phyloP scores from a whole-genome alignment of 1,284 basidiomycete genomes.

The Malassezia psittaci region DNA sequence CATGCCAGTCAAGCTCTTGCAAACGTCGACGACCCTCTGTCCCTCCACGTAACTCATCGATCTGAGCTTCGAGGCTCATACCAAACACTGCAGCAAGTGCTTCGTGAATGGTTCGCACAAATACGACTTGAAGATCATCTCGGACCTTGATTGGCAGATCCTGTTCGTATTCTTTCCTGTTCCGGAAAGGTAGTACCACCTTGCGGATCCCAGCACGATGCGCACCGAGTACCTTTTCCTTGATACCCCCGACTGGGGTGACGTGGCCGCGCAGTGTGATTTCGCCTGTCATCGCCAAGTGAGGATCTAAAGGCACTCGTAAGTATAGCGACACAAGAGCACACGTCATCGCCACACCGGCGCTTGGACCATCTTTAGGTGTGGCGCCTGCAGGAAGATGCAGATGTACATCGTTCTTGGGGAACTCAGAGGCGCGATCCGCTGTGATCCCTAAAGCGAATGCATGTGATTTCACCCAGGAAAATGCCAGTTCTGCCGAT shows the following conservation, averaged over 20 bases:
- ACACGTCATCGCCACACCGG: conserved; percentile 75
- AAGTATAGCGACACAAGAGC: conserved; percentile 73
- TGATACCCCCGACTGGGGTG: conserved; percentile 43
- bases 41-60: conserved; percentile 7
- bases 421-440: conserved; percentile 61
- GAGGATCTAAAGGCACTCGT: conserved; percentile 53
- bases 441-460: conserved; percentile 68
- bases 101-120: conserved; percentile 66
- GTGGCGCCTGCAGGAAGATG: conserved; percentile 76
- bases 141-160: conserved; percentile 65
- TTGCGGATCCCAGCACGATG: conserved; percentile 68
- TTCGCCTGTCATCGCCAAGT: conserved; percentile 45
- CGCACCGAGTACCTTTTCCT: conserved; percentile 42
- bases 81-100: conserved; percentile 59
- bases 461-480: conserved; percentile 61
- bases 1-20: conserved; percentile 16
- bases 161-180: conserved; percentile 72
- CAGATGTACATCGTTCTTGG: conserved; percentile 72
- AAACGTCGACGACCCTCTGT: conserved; percentile 10
- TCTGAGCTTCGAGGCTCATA: conserved; percentile 13
- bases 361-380: conserved; percentile 75
- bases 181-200: conserved; percentile 69
- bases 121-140: conserved; percentile 65
- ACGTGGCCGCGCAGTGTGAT: conserved; percentile 41
- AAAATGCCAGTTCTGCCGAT: conserved; percentile 69